Evolutionary conservation across 345 rosid species (phyloP), one percentile per base, ranked within the genome.

Genomic region (Brassica nigra): DNA sequence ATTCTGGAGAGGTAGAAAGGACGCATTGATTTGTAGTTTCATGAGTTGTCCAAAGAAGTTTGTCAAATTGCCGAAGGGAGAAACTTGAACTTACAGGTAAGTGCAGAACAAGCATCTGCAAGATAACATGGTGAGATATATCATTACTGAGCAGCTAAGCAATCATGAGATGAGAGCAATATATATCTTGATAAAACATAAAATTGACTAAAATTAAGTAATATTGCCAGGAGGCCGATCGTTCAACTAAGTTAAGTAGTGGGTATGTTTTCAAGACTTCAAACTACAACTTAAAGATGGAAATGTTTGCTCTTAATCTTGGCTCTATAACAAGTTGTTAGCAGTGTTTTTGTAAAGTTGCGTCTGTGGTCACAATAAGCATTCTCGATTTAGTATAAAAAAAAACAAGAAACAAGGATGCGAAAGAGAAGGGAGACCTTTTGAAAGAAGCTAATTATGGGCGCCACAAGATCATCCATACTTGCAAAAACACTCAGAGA

Each of bases 21-120:
- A 23, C 55, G 49, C 62, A 1, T 18, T 16, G 59, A 8, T 65
- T 70, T 44, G 55, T 27, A 44, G 58, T 27, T 55, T 34, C 62
- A 72, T 16, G 18, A 71, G 68, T 23, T 34, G 42, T 69, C 23
- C 3, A 29, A 4, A 36, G 31, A 42, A 74, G 74, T 47, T 12
- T 47, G 62, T 23, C 18, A 73, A 77, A 77, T 67, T 74, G 44
- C 67, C 33, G 30, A 64, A 77, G 47, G 76, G 71, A 63, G 79
- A 16, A 62, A 65, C 58, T 44, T 73, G 66, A 71, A 89, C 99
- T 90, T 88, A 95, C 99, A 4, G 89, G 90, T 74, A 89, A 81
- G 76, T 90, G 89, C 49, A 92, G 80, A 71, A 92, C 83, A 76
- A 91, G 89, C 73, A 92, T 86, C 99, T 95, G 92, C 93, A 90